Conservation (phyloP, 352 stramenopile genomes). For the Saprolegnia diclina region DNA sequence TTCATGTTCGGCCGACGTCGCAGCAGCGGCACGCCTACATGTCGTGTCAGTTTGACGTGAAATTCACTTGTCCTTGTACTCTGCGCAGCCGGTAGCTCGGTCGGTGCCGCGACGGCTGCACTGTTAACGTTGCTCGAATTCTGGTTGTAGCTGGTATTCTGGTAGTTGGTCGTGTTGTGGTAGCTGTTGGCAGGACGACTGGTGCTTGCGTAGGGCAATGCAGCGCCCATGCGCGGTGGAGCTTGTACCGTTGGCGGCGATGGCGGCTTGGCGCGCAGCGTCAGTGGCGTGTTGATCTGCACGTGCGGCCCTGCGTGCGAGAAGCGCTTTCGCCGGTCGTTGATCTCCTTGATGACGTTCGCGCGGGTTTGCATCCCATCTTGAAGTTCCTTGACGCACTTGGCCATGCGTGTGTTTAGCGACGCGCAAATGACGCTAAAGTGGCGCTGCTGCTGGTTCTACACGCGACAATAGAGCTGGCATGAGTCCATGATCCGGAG, state of each 20-base stretch:
- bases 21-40: slow-evolving; percentile 29
- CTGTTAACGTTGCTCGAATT: no score
- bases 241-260: slow-evolving; percentile 19
- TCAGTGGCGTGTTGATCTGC: slow-evolving; percentile 74
- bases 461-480: slow-evolving; percentile 26
- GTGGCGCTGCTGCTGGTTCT: slow-evolving; percentile 71
- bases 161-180: slow-evolving; percentile 14
- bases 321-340: slow-evolving; percentile 62
- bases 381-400: slow-evolving; percentile 73
- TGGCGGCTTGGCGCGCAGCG: slow-evolving; percentile 39
- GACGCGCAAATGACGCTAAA: slow-evolving; percentile 74
- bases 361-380: slow-evolving; percentile 61
- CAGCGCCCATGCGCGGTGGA: slow-evolving; percentile 18
- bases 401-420: slow-evolving; percentile 72
- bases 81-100: slow-evolving; percentile 12
- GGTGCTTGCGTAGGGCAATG: no score
- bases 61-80: slow-evolving; percentile 13
- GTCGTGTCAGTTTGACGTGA: not conserved
- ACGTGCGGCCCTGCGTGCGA: slow-evolving; percentile 62
- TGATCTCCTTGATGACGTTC: slow-evolving; percentile 62
- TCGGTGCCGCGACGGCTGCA: not conserved
- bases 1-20: slow-evolving; percentile 19
- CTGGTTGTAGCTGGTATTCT: slow-evolving; percentile 28
- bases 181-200: no score
- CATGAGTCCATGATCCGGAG: not conserved